Evolutionary conservation across 2,329 filamentous ascomycete species (phyloP), one percentile per base, ranked within the genome.

Genomic region (Sporothrix mexicana): DNA sequence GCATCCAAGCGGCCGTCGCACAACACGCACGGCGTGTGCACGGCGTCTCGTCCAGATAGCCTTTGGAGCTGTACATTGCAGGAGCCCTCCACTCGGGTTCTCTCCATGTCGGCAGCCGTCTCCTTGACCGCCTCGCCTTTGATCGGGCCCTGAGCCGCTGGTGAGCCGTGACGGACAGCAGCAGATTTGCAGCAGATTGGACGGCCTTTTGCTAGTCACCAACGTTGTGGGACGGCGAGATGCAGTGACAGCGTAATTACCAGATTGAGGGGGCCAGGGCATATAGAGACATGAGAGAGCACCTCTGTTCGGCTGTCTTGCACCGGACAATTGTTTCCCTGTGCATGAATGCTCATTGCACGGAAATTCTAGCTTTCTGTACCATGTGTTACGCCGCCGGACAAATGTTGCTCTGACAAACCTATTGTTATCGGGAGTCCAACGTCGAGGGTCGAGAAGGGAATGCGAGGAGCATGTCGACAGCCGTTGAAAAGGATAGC

Each of bases 331-430:
- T 47, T 47, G 41, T 47, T 66, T 66, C 10, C 20, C 25, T 41
- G 20, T 47, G 61, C 61, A 66, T 47, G 59, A 62, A n/a, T 66
- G 45, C 41, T 66, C 41, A 45, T 47, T 47, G 61, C 61, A 66
- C 61, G 5, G n/a, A 9, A 25, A 25, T 66, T 64, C 41, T 45
- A 43, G 41, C 30, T 43, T 8, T 47, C 17, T 15, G 6, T 1
- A 13, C 23, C 13, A 17, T 51, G 51, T 9, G 15, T 1, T 10
- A 45, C 12, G 61, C n/a, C 47, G 20, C 36, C 15, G 25, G 41
- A 5, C 51, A 55, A 4, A 55, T 0, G 61, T 12, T 12, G 41
- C 36, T 36, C 41, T 47, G 45, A 66, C 41, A 66, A 47, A 66
- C 41, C 41, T 17, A 47, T 66, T 66, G 25, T 25, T 66, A 15